Percentiles rank a stretch among this genome's conserved stretches.
These are phyloP conservation scores for Barnettozyma sp. DNA, from an alignment of 805 yeast species.

Conservation along the genomic window DNA sequence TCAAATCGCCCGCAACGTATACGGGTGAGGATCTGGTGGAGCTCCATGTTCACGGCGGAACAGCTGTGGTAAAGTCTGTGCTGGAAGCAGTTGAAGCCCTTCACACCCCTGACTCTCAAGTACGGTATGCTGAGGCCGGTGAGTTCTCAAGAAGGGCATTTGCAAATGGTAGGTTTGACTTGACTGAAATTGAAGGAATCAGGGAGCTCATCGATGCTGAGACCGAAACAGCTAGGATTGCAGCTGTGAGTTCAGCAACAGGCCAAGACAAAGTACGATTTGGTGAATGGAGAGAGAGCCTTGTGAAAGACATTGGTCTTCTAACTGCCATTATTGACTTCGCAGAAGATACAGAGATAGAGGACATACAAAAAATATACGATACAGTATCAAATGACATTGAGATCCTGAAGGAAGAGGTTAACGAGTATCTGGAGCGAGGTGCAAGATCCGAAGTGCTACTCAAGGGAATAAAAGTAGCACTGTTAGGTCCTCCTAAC, in stretches of 20 bases:
- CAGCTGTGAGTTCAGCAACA: constrained; percentile 65
- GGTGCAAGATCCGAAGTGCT: constrained; percentile 56
- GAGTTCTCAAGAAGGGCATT: constrained; percentile 89
- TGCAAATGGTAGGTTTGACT: constrained; percentile 72
- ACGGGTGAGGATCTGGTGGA: constrained; percentile 93
- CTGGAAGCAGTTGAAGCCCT: constrained; percentile 50
- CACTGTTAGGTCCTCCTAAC: constrained; percentile 86
- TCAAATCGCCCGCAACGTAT: constrained; percentile 68
- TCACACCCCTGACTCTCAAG: constrained; percentile 40
- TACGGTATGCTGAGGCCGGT: constrained; percentile 87
- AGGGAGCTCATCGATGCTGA: constrained; percentile 88
- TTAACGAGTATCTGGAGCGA: constrained; percentile 35
- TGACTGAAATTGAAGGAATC: constrained; percentile 88
- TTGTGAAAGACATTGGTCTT: constrained; percentile 63
- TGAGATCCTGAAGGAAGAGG: constrained; percentile 34
- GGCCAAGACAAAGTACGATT: constrained; percentile 59
- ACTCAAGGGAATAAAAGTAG: constrained; percentile 63
- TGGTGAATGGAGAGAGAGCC: constrained; percentile 55
- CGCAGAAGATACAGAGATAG: constrained; percentile 87
- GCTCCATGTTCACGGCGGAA: constrained; percentile 91
- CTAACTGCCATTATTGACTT: constrained; percentile 89
- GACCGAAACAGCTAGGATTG: constrained; percentile 77
- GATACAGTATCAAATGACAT: constrained; percentile 42
- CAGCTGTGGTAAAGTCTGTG: constrained; percentile 70
- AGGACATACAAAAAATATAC: constrained; percentile 51